Base-by-base conservation (phyloP, 441 rosid species). In the Aleurites moluccanus region DNA sequence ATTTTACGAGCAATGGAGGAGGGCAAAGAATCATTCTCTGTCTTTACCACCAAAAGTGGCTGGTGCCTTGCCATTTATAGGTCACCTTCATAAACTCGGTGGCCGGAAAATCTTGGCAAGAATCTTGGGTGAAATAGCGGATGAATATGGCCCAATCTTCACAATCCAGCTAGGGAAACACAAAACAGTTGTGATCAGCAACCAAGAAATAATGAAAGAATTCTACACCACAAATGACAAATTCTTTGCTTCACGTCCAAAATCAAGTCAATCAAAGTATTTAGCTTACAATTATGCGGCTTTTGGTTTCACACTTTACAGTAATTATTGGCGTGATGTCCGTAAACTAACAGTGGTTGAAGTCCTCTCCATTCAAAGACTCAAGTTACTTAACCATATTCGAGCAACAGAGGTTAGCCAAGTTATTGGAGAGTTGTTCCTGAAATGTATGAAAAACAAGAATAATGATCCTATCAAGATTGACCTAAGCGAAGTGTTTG, bases 11-110 rank as follows among this genome's bases (percentile, higher is more conserved):
- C 44, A 67, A 9, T 44, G 69, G 62, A 3, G 3, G 45, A 3
- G 3, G 45, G 6, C 14, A 49, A 67, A 49, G 27, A 63, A 38
- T 33, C 13, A 56, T 35, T 64, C 21, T 11, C 6, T 18, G 10
- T 30, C 50, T 2, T 3, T 23, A 3, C 71, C 74, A 40, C 93
- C 91, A 7, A 83, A 86, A 75, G 84, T 85, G 30, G 6, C 66
- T 2, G 87, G 88, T 7, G 80, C 87, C 60, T 83, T 77, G 84
- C 93, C 93, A 11, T 35, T 89, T 23, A 77, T 89, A 18, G 93
- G 90, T 15, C 93, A 88, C 80, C 84, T 89, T 69, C 91, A 79
- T 75, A 85, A 85, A 63, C 85, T 89, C 0, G 83, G 82, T 35
- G 38, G 38, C 52, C 20, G 74, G 30, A 79, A 23, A 62, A 64